Percentiles rank a stretch among this genome's conserved stretches.
Conservation (phyloP, 441 rosid genomes). For the Sinapis alba region DNA sequence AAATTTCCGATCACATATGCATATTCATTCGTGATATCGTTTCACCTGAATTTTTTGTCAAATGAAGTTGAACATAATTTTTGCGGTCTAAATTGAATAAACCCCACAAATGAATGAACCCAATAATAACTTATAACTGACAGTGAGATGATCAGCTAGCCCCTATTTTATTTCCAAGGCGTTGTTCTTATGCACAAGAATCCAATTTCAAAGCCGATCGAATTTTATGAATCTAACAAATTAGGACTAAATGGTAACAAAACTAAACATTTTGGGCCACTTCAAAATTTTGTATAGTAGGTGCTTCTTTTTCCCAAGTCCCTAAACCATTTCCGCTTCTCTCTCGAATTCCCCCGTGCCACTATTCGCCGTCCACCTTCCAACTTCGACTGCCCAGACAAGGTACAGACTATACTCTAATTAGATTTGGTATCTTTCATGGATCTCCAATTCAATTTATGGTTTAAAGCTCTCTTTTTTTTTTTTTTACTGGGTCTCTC, state of each 20-base stretch:
- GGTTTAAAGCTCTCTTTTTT: neutral
- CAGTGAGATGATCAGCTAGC: neutral
- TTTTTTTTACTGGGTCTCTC: constrained; percentile 4
- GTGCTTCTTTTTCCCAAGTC: neutral
- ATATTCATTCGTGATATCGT: too few relatives aligned
- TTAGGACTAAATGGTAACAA: neutral
- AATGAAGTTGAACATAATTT: neutral
- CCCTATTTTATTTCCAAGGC: neutral
- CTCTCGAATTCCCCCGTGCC: neutral
- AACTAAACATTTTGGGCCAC: neutral
- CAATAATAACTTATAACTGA: neutral
- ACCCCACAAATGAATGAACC: neutral
- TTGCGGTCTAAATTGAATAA: neutral
- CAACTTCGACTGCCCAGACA: neutral
- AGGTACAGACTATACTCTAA: constrained; percentile 9
- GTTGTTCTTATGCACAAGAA: neutral
- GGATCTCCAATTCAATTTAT: constrained; percentile 10
- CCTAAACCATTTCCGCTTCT: neutral
- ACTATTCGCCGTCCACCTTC: neutral
- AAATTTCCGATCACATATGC: neutral
- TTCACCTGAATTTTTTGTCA: neutral
- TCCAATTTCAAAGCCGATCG: neutral
- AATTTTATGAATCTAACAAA: neutral
- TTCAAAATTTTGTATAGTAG: neutral
- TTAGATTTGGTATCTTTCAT: constrained; percentile 13